phyloP scores from a whole-genome alignment of 768 basidiomycete genomes.

The Saitozyma sp. region DNA sequence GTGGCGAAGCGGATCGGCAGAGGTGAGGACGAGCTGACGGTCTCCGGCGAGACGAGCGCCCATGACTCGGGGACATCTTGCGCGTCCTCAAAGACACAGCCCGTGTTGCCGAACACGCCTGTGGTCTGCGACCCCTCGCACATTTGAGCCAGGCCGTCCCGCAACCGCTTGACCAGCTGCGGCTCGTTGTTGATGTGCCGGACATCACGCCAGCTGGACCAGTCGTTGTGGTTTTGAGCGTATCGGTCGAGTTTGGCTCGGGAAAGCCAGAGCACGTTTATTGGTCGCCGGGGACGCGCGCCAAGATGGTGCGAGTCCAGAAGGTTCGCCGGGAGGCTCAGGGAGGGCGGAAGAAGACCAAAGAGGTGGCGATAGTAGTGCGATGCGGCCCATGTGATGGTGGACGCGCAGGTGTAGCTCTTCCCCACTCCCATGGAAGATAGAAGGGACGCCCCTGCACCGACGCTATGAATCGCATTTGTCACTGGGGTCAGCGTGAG shows the following conservation, averaged over 20 bases:
- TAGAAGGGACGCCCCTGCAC: constrained; percentile 45
- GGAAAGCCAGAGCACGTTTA: constrained; percentile 49
- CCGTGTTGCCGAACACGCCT: not conserved
- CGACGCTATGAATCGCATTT: constrained; percentile 46
- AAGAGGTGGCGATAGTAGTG: constrained; percentile 50
- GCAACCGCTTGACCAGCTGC: constrained; percentile 28
- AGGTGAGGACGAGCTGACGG: not conserved
- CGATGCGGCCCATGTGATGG: constrained; percentile 45
- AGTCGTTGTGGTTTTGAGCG: constrained; percentile 36
- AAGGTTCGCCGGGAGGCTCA: constrained; percentile 1
- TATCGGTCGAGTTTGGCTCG: constrained; percentile 41
- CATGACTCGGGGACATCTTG: constrained; percentile 38
- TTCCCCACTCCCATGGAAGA: constrained; percentile 37
- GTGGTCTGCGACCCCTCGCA: constrained; percentile 10
- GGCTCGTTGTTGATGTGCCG: constrained; percentile 47
- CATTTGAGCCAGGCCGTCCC: constrained; percentile 18
- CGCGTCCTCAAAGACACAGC: constrained; percentile 26
- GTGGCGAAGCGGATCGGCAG: constrained; percentile 34
- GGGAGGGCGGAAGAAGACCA: constrained; percentile 30
- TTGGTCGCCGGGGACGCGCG: constrained; percentile 9
- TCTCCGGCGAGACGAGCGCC: constrained; percentile 11
- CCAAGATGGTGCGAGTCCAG: constrained; percentile 1
- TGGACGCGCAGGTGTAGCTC: constrained; percentile 41
- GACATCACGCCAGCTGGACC: constrained; percentile 44
- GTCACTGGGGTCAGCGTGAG: constrained; percentile 28